Percentiles rank a stretch among this genome's conserved stretches.
Conservation (phyloP, 202 grass and related monocot species). For the Zizania palustris region DNA sequence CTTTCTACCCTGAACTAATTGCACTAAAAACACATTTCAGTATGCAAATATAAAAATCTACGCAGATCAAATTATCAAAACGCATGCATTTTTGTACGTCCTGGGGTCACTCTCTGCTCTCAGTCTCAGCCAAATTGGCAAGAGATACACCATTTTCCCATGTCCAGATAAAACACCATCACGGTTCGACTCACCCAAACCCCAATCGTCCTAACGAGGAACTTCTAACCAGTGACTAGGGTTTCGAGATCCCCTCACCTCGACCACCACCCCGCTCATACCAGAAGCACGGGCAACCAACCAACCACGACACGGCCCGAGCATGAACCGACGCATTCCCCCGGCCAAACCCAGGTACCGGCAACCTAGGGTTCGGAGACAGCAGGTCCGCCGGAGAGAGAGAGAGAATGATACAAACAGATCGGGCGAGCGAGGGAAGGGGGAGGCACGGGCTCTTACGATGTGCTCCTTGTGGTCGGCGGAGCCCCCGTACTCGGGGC, state of each 20-base stretch:
- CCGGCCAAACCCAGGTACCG: not conserved
- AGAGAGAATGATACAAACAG: too few species aligned
- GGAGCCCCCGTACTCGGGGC: constrained; percentile 79
- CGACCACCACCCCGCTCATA: not conserved
- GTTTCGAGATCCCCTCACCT: constrained; percentile 17
- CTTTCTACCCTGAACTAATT: not conserved
- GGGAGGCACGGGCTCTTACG: constrained; percentile 45
- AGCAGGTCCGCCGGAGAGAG: not conserved
- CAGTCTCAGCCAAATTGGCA: not conserved
- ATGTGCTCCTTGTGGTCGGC: constrained; percentile 88
- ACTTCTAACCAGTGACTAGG: constrained; percentile 28
- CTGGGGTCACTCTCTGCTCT: not conserved
- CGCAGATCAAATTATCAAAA: not conserved
- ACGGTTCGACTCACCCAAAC: not conserved
- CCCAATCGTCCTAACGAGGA: not conserved
- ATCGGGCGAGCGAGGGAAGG: not conserved
- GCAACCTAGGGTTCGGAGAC: constrained; percentile 34
- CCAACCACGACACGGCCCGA: not conserved
- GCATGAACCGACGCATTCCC: not conserved
- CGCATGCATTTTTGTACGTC: not conserved
- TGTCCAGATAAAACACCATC: not conserved
- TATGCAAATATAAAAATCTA: constrained; percentile 3
- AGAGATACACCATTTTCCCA: not conserved
- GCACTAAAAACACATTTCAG: not conserved
- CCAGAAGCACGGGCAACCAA: not conserved